Base-by-base conservation (phyloP, 2,329 filamentous ascomycete genomes). In the Orbilia ellipsospora region DNA sequence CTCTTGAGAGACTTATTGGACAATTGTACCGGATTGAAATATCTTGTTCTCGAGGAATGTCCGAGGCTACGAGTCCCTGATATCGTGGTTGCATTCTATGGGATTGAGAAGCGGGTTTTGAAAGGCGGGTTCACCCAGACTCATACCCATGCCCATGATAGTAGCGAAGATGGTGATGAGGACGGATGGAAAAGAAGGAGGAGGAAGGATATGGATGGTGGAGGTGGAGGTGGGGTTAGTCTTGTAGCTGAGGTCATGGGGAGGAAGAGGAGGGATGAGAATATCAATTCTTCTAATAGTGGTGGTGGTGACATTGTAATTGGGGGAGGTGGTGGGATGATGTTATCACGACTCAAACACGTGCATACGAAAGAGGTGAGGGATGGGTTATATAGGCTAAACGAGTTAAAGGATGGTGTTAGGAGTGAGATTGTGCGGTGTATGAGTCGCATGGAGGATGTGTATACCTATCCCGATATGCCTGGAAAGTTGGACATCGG, bases 181-280 rank as follows among this genome's bases (percentile, higher is more conserved):
- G 28, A 31, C 31, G 31, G 20, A 8, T 5, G 57, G 10, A 42
- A 31, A 23, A 13, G 20, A 15, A 48, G n/a, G 55, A 42, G 54
- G 63, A 20, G 18, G 62, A 5, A 8, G 62, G 26, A 51, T 48
- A 18, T 4, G 44, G 44, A n/a, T 18, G 16, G 3, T 48, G 44
- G 16, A 6, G 44, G 64, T 57, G 18, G 66, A 15, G 48, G 20
- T 1, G 57, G 31, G 44, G 45, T 72, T 23, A 72, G 67, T 65
- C 60, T 72, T 55, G 67, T 72, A 12, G 67, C 67, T 23, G 67
- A 72, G 40, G 45, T 65, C 50, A 72, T 72, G 67, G 67, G 67
- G 8, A 26, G 60, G 45, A 56, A 40, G 28, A 60, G 52, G 54
- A 10, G 5, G 31, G 31, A 36, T 36, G 31, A 10, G 31, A 36